A percentile compares a stretch with the other conserved stretches of the same genome.
These are phyloP conservation scores for Penstemon eatonii DNA, from an alignment of 257 asterid species.

Conservation along the genomic window DNA sequence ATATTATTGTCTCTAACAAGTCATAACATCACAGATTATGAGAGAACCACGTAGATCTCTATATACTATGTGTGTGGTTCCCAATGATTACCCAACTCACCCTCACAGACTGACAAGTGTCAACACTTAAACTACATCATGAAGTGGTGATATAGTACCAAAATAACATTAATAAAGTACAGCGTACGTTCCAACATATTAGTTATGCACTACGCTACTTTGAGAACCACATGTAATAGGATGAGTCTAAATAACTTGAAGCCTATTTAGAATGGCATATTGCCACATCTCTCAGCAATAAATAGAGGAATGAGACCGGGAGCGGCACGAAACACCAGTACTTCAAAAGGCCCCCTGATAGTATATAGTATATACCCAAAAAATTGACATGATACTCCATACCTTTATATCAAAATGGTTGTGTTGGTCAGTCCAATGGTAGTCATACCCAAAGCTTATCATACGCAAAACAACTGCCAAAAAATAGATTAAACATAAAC, in stretches of 20 bases:
- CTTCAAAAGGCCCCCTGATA: neutral
- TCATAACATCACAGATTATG: neutral
- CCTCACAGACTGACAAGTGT: slow-evolving; percentile 17
- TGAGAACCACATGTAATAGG: slow-evolving; percentile 13
- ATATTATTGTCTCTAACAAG: too few species aligned
- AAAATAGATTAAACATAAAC: slow-evolving; percentile 12
- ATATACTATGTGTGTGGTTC: slow-evolving; percentile 1
- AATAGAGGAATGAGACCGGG: neutral
- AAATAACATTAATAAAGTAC: neutral
- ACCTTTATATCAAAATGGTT: slow-evolving; percentile 75
- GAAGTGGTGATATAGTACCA: slow-evolving; percentile 2
- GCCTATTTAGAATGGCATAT: slow-evolving; percentile 14
- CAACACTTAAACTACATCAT: slow-evolving; percentile 7
- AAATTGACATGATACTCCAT: slow-evolving; percentile 15
- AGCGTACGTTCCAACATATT: slow-evolving; percentile 13
- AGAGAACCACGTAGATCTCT: slow-evolving; percentile 18
- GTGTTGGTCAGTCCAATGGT: slow-evolving; percentile 72
- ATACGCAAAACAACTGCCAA: slow-evolving; percentile 88
- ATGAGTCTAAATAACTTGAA: slow-evolving; percentile 3
- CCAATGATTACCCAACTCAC: slow-evolving; percentile 19
- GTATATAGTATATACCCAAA: slow-evolving; percentile 19
- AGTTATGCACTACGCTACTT: neutral
- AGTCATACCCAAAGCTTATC: slow-evolving; percentile 97
- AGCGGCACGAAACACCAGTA: neutral
- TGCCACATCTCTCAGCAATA: slow-evolving; percentile 13